Evolutionary conservation across 2,329 filamentous ascomycete species (phyloP).

Genomic region (Fusarium equiseti): DNA sequence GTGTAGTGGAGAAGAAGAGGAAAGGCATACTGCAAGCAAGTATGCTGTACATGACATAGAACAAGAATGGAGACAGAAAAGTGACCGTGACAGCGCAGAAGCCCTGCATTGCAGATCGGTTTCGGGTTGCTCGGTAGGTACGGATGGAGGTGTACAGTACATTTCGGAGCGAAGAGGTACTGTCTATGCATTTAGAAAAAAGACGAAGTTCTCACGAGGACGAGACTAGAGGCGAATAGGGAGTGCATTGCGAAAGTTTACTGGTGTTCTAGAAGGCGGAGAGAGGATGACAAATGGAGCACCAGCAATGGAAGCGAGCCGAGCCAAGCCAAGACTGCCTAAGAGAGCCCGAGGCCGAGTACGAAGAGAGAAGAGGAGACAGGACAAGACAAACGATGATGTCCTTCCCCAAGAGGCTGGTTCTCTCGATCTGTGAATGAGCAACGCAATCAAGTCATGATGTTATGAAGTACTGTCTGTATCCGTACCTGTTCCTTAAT

Average conservation of each 20-base stretch:
- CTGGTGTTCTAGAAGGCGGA: conserved; percentile 41
- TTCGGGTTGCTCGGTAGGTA: conserved; percentile 30
- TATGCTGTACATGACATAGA: neutral
- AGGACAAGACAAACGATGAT: neutral
- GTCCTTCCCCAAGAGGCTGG: conserved; percentile 15
- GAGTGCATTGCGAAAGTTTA: conserved; percentile 29
- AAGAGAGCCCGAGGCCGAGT: conserved; percentile 16
- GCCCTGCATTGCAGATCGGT: conserved; percentile 36
- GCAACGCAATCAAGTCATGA: conserved; percentile 8
- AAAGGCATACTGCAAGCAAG: conserved; percentile 1
- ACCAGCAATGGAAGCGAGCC: neutral
- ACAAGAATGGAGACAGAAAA: neutral
- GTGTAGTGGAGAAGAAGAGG: conserved; percentile 12
- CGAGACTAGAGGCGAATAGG: conserved; percentile 32
- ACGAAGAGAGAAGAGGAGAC: conserved; percentile 16
- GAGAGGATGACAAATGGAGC: conserved; percentile 36
- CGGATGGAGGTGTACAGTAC: conserved; percentile 4
- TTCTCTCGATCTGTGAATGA: conserved; percentile 11
- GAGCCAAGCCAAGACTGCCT: neutral
- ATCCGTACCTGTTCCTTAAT: neutral
- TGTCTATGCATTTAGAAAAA: neutral
- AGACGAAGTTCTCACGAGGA: conserved; percentile 18
- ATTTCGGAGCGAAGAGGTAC: neutral
- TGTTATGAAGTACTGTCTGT: neutral
- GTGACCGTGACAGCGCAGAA: neutral